Percentiles rank a stretch among this genome's conserved stretches.
Conservation (phyloP, 345 rosid genomes). For the Citrus reticulata region DNA sequence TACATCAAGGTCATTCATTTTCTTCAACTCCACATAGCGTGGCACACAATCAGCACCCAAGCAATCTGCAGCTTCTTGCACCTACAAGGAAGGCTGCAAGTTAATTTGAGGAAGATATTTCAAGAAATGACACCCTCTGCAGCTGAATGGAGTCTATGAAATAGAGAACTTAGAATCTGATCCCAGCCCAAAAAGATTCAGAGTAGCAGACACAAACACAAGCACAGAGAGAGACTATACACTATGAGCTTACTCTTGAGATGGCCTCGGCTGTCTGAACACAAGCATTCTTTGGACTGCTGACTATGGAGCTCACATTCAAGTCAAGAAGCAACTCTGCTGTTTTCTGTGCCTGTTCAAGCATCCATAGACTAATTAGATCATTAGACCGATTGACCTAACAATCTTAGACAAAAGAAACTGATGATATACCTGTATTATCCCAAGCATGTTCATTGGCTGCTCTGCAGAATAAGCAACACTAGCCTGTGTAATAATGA, state of each 20-base stretch:
- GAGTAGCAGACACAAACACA: neutral
- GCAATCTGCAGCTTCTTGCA: conserved; percentile 93
- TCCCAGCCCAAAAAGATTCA: neutral
- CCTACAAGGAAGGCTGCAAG: conserved; percentile 32
- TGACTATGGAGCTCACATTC: conserved; percentile 55
- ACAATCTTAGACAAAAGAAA: neutral
- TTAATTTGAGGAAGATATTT: neutral
- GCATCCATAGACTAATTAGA: conserved; percentile 18
- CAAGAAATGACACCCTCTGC: neutral
- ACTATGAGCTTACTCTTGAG: conserved; percentile 47
- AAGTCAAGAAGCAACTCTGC: conserved; percentile 90
- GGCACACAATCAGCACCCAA: conserved; percentile 86
- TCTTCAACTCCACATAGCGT: conserved; percentile 61
- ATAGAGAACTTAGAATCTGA: neutral
- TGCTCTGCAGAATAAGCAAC: conserved; percentile 34
- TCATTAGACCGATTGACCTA: neutral
- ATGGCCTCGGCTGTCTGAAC: conserved; percentile 57
- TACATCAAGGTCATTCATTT: conserved; percentile 49
- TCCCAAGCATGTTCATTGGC: conserved; percentile 77
- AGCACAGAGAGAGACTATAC: neutral
- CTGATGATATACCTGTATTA: conserved; percentile 60
- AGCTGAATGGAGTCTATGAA: neutral
- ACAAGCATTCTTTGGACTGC: conserved; percentile 57
- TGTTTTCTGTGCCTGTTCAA: conserved; percentile 81
- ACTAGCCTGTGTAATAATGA: conserved; percentile 36